phyloP scores from a whole-genome alignment of 495 filamentous ascomycete genomes.

The Cenococcum geophilum region DNA sequence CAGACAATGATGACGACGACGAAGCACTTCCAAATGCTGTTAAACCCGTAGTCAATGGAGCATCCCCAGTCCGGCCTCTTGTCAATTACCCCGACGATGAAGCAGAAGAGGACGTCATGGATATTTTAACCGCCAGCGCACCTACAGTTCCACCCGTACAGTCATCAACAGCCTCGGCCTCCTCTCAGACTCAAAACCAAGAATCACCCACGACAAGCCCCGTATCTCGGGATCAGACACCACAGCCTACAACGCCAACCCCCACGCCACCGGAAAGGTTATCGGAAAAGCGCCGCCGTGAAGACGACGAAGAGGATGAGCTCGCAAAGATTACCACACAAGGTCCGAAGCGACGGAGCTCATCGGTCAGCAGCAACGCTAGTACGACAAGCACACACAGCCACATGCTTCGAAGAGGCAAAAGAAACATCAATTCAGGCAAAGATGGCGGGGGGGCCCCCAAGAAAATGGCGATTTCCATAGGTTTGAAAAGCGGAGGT shows the following conservation, averaged over 20 bases:
- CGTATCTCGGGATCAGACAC: conserved; percentile 23
- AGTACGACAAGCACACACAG: conserved; percentile 14
- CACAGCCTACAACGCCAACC: conserved; percentile 29
- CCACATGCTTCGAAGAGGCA: conserved; percentile 28
- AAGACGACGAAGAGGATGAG: conserved; percentile 65
- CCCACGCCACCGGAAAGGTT: conserved; percentile 63
- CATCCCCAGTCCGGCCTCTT: conserved; percentile 63
- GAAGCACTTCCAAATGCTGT: conserved; percentile 32
- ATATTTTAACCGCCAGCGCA: conserved; percentile 47
- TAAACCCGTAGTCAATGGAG: conserved; percentile 37
- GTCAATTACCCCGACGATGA: conserved; percentile 92
- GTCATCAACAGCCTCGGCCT: conserved; percentile 13
- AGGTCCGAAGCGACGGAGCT: conserved; percentile 31
- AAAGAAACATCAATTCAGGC: conserved; percentile 29
- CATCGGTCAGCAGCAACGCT: conserved; percentile 26
- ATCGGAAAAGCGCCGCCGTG: conserved; percentile 85
- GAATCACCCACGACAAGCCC: conserved; percentile 16
- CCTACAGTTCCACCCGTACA: conserved; percentile 32
- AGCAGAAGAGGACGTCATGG: conserved; percentile 45
- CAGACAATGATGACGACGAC: conserved; percentile 82
- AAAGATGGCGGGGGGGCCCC: conserved; percentile 31
- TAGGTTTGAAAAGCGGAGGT: conserved; percentile 25
- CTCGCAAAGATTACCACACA: conserved; percentile 38
- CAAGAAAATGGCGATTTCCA: conserved; percentile 34
- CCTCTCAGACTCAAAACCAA: conserved; percentile 9